Evolutionary conservation across 192 early-diverging fungal genomes (phyloP).

Genomic region (Coemansia sp.): DNA sequence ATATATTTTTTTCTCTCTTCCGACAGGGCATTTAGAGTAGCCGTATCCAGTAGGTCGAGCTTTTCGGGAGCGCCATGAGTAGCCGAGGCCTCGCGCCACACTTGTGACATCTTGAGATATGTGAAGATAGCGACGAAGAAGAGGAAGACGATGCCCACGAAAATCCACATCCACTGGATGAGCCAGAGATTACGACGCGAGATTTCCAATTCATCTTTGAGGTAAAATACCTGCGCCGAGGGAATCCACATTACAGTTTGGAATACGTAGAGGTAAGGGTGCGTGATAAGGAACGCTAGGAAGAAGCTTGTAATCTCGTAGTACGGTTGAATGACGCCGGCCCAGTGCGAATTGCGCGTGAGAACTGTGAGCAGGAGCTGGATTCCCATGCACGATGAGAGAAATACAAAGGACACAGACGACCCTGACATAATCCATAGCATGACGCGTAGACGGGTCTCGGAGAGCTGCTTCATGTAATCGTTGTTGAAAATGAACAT

Average conservation of each 20-base stretch:
- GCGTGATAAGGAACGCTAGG: constrained; percentile 40
- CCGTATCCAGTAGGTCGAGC: constrained; percentile 19
- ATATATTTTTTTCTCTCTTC: constrained; percentile 15
- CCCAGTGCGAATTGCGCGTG: constrained; percentile 15
- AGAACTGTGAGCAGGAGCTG: constrained; percentile 35
- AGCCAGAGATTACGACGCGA: constrained; percentile 33
- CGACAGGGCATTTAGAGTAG: constrained; percentile 11
- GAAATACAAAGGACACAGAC: constrained; percentile 29
- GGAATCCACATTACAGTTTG: constrained; percentile 29
- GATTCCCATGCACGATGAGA: constrained; percentile 33
- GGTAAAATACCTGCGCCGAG: constrained; percentile 32
- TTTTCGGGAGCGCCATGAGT: constrained; percentile 17
- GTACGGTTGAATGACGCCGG: constrained; percentile 20
- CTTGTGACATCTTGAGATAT: constrained; percentile 16
- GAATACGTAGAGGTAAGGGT: constrained; percentile 43
- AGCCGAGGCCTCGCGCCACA: constrained; percentile 7
- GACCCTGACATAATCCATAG: constrained; percentile 46
- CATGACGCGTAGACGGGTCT: constrained; percentile 37
- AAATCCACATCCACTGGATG: constrained; percentile 44
- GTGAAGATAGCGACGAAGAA: constrained; percentile 14
- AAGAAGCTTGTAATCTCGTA: constrained; percentile 35
- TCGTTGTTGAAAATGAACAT: constrained; percentile 40
- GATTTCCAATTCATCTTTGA: constrained; percentile 14
- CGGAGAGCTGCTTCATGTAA: constrained; percentile 30
- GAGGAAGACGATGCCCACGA: constrained; percentile 19